Base-by-base conservation (phyloP, 805 yeast genomes). In the Crinitomyces ghanaensis region DNA sequence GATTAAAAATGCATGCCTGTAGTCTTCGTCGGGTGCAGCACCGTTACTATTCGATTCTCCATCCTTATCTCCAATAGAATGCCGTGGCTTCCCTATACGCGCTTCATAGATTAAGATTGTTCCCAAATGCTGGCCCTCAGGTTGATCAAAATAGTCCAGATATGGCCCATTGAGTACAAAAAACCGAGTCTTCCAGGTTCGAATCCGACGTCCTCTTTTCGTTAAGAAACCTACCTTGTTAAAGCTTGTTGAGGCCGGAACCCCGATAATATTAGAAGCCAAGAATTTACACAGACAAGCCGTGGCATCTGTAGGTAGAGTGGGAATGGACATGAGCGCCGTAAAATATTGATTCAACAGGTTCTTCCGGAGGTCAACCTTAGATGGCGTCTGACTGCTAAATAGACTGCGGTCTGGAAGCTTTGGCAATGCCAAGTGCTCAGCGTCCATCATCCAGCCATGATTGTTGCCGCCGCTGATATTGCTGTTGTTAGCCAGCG, bases 171-270 rank as follows among this genome's bases (percentile, higher is more conserved):
- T 77, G 13, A 77, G 63, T 27, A 71, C 72, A 51, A 79, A 78
- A 65, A 77, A 77, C 32, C 82, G 57, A 4, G 72, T 65, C 48
- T 73, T 77, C 93, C 93, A 80, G 20, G 62, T 59, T 2, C 77
- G 77, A 34, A 75, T 57, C 6, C 82, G 77, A 45, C 77, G 76
- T 33, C 73, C 70, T 28, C 78, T 63, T 39, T 81, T 67, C 9
- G 79, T 56, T 30, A 81, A 54, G 46, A 66, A 72, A 0, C 88
- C 86, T 50, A 76, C 80, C 48, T 73, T 74, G 21, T 21, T 21
- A 9, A 9, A n/a, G n/a, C n/a, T 21, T n/a, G 9, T 21, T 9
- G 24, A 9, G 24, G 24, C n/a, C 9, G 9, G 24, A 21, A 9
- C n/a, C 11, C 9, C n/a, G 11, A 21, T 72, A 13, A 77, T 69